Conservation (phyloP, 768 basidiomycete genomes). For the Saitozyma sp. region DNA sequence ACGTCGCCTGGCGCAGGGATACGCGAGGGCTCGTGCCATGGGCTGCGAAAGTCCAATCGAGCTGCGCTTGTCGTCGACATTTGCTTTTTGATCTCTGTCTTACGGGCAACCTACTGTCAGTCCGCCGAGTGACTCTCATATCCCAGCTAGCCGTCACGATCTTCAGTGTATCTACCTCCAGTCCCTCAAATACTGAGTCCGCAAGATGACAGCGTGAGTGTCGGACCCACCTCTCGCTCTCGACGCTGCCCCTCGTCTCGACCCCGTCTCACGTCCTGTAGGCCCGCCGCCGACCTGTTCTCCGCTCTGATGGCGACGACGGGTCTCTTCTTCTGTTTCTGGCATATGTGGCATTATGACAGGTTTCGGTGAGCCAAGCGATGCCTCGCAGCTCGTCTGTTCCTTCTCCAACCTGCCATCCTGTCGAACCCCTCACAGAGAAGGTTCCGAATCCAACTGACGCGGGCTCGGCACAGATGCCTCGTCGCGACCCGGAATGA, state of each 20-base stretch:
- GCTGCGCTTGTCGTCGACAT: too few species aligned
- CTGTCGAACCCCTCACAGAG: too few species aligned
- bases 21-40: too few species aligned
- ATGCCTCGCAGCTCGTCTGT: neutral
- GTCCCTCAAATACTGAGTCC: too few species aligned
- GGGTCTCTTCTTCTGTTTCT: constrained; percentile 32
- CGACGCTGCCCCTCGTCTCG: neutral
- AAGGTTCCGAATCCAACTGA: neutral
- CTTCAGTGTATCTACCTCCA: too few species aligned
- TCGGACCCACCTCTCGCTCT: neutral
- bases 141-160: too few species aligned
- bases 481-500: constrained; percentile 20
- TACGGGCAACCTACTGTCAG: too few species aligned
- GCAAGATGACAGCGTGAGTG: constrained; percentile 13
- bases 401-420: neutral
- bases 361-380: constrained; percentile 20
- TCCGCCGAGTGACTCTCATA: too few species aligned
- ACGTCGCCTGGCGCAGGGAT: too few species aligned
- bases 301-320: constrained; percentile 21
- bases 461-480: constrained; percentile 19
- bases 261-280: neutral
- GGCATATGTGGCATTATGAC: constrained; percentile 47
- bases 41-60: too few species aligned
- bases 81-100: too few species aligned
- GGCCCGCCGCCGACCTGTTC: constrained; percentile 21